Evolutionary conservation across 768 basidiomycete species (phyloP), one percentile per base, ranked within the genome.

Genomic region (Lentinula edodes): DNA sequence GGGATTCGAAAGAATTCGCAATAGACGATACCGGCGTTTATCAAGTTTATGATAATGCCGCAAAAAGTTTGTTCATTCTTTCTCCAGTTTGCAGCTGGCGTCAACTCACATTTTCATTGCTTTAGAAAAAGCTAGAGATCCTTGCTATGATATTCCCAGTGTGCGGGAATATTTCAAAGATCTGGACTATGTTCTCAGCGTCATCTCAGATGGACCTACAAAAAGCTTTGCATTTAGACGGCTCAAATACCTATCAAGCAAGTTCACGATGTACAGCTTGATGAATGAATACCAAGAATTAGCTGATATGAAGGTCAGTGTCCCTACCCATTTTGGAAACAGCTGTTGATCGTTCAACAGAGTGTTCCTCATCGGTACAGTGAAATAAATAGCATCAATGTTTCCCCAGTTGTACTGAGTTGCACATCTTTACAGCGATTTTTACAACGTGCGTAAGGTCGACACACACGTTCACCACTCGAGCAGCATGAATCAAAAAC

Each of bases 401-500:
- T 12, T 52, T 2, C 16, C 46, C 34, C 6, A n/a, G 15, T 18
- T 12, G 39, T 48, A 18, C 53, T 63, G 6, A 16, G 6, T 34
- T 13, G 57, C 53, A 20, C 20, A 7, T 48, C 39, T 42, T 36
- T 62, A n/a, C 70, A 95, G 96, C 62, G 97, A 99, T 75, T 98
- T 99, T 67, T 99, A 99, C 75, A 99, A 99, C 71, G 81, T 94
- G 55, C 88, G 97, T 28, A 99, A 99, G 72, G 97, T 99, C 62
- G 97, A 99, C 70, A 99, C 97, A 7, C 97, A 99, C 73, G 93
- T 99, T 34, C 97, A 99, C 69, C 93, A 98, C 71, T 96, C 96
- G 3, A 97, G 95, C 63, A 92, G 93, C 75, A 98, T 98, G 95
- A 99, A 99, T 72, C 97, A 99, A 74, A 99, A 99, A 73, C 97